A percentile compares a stretch with the other conserved stretches of the same genome.
phyloP scores from a whole-genome alignment of 768 basidiomycete genomes.

The Tricholoma flavovirens region DNA sequence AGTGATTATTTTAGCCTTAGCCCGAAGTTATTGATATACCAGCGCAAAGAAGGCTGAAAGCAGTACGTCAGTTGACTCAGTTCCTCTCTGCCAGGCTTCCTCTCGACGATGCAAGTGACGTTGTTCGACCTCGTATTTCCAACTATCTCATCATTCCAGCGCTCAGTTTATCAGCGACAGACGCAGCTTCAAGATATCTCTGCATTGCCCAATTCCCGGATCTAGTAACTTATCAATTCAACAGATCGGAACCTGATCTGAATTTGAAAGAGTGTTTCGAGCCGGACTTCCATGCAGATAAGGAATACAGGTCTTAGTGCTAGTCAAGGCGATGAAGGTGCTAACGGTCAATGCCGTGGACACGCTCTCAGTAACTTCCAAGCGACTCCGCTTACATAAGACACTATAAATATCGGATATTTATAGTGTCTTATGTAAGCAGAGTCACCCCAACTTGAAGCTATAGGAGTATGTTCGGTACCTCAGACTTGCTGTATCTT shows the following conservation, averaged over 20 bases:
- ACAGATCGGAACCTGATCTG: not conserved
- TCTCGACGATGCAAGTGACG: not conserved
- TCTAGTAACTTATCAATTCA: constrained; percentile 36
- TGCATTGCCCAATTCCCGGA: constrained; percentile 93
- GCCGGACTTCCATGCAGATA: not conserved
- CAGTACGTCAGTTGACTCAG: not conserved
- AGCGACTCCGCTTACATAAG: too few relatives aligned
- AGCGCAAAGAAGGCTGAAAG: not conserved
- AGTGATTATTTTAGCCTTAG: not conserved
- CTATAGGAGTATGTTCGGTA: too few relatives aligned
- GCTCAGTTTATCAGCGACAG: constrained; percentile 65
- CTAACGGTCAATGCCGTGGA: not conserved
- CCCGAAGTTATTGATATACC: too few relatives aligned
- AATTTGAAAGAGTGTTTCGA: not conserved
- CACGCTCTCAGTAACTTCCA: not conserved
- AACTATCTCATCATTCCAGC: too few relatives aligned
- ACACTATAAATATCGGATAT: too few relatives aligned
- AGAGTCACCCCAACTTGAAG: too few relatives aligned
- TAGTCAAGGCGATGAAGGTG: not conserved
- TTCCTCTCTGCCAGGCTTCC: not conserved
- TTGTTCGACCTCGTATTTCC: not conserved
- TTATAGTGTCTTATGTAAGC: too few relatives aligned
- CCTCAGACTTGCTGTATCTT: too few relatives aligned
- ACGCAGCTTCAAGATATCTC: constrained; percentile 76
- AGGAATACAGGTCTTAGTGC: not conserved